Evolutionary conservation across 768 basidiomycete species (phyloP).

Genomic region (Termitomyces heimii): DNA sequence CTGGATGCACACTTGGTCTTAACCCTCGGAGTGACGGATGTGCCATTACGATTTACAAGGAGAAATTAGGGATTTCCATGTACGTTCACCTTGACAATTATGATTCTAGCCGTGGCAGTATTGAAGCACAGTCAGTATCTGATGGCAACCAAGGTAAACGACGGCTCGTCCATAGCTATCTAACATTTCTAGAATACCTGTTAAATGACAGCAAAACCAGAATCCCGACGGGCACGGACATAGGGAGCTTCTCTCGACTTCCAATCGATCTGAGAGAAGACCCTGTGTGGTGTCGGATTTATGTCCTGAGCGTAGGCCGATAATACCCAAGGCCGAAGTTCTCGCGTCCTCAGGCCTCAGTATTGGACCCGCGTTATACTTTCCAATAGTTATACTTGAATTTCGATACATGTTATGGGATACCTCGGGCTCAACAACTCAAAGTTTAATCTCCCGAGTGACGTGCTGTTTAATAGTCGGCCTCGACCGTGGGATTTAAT

Average conservation of each 20-base stretch:
- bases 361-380: neutral
- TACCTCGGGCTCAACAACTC: neutral
- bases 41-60: conserved; percentile 26
- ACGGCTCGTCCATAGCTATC: neutral
- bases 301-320: neutral
- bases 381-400: too few species aligned
- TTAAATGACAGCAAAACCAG: neutral
- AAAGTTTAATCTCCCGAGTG: neutral
- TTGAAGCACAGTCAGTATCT: too few species aligned
- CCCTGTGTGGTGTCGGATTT: neutral
- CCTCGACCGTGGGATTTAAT: neutral
- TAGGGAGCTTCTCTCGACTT: neutral
- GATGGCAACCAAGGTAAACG: neutral
- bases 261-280: neutral
- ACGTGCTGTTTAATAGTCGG: neutral
- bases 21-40: conserved; percentile 27
- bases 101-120: neutral
- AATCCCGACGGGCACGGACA: neutral
- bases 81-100: too few species aligned
- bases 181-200: neutral
- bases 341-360: neutral
- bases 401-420: neutral
- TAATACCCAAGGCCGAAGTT: neutral
- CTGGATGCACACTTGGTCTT: conserved; percentile 29
- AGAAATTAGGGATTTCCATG: neutral